A percentile compares a stretch with the other conserved stretches of the same genome.
Evolutionary conservation across 192 early-diverging fungal genomes (phyloP).

Genomic region (Entomortierella beljakovae): DNA sequence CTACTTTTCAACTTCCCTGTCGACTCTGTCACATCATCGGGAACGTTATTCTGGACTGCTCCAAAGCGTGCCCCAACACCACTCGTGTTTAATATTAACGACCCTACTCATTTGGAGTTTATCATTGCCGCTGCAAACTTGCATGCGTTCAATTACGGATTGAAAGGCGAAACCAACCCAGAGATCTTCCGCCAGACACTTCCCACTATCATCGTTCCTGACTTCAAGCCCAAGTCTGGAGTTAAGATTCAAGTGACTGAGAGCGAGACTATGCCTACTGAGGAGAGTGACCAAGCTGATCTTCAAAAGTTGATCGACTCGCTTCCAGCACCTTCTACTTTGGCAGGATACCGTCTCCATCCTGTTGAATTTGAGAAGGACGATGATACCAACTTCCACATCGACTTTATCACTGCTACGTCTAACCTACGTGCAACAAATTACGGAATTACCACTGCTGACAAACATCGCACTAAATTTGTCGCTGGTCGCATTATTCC

Average conservation of each 20-base stretch:
- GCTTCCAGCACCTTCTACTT: constrained; percentile 81
- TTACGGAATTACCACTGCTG: constrained; percentile 79
- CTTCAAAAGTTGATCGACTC: constrained; percentile 74
- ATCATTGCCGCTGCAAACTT: constrained; percentile 92
- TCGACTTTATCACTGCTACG: constrained; percentile 98
- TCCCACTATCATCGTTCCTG: constrained; percentile 72
- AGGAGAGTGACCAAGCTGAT: constrained; percentile 62
- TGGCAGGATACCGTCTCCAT: constrained; percentile 87
- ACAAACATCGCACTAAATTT: constrained; percentile 88
- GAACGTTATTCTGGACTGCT: constrained; percentile 95
- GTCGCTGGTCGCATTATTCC: constrained; percentile 94
- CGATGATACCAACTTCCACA: constrained; percentile 99
- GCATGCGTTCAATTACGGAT: constrained; percentile 96
- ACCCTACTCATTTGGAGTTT: constrained; percentile 89
- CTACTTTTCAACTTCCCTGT: constrained; percentile 97
- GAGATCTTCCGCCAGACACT: constrained; percentile 76
- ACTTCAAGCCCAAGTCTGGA: constrained; percentile 89
- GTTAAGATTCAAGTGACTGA: constrained; percentile 98
- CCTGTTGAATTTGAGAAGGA: constrained; percentile 99
- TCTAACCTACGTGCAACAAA: constrained; percentile 94
- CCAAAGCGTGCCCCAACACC: constrained; percentile 94
- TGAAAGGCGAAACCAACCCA: constrained; percentile 83
- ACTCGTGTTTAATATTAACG: constrained; percentile 81
- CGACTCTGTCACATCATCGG: constrained; percentile 90
- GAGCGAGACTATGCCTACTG: constrained; percentile 73